These are phyloP conservation scores for Schizosaccharomyces lindneri DNA, from an alignment of 805 yeast genomes.

Conservation along the genomic window DNA sequence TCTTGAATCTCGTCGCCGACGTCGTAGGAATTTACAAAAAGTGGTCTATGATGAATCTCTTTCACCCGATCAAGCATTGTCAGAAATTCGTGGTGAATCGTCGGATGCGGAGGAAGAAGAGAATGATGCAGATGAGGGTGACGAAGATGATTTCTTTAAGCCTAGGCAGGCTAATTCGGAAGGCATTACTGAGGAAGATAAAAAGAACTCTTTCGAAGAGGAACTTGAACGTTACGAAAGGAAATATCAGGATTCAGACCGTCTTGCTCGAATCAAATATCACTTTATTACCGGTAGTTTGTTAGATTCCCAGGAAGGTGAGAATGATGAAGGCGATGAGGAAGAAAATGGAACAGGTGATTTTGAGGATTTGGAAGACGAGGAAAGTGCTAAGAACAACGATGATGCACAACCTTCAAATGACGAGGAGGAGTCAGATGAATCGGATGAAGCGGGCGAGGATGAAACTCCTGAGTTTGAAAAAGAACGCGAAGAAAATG, in stretches of 20 bases:
- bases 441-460: conserved; percentile 10
- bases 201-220: not conserved
- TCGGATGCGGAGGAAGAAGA: conserved; percentile 12
- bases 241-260: conserved; percentile 32
- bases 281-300: conserved; percentile 7
- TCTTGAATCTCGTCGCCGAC: conserved; percentile 5
- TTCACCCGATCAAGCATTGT: conserved; percentile 42
- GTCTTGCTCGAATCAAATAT: conserved; percentile 25
- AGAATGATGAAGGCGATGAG: conserved; percentile 9
- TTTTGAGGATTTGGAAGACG: conserved; percentile 31
- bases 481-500: conserved; percentile 55
- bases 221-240: not conserved
- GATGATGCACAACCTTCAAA: conserved; percentile 10
- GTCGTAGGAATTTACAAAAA: conserved; percentile 49
- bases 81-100: conserved; percentile 11
- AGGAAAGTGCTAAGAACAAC: conserved; percentile 20
- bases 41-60: conserved; percentile 52
- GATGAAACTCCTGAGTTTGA: conserved; percentile 24
- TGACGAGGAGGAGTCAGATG: conserved; percentile 17
- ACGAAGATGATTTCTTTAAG: conserved; percentile 11
- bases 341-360: conserved; percentile 17
- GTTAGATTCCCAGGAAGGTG: conserved; percentile 6
- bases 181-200: not conserved
- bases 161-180: conserved; percentile 11
- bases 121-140: conserved; percentile 22